A percentile compares a stretch with the other conserved stretches of the same genome.
Evolutionary conservation across 495 filamentous ascomycete genomes (phyloP).

Genomic region (Xylaria acuta): DNA sequence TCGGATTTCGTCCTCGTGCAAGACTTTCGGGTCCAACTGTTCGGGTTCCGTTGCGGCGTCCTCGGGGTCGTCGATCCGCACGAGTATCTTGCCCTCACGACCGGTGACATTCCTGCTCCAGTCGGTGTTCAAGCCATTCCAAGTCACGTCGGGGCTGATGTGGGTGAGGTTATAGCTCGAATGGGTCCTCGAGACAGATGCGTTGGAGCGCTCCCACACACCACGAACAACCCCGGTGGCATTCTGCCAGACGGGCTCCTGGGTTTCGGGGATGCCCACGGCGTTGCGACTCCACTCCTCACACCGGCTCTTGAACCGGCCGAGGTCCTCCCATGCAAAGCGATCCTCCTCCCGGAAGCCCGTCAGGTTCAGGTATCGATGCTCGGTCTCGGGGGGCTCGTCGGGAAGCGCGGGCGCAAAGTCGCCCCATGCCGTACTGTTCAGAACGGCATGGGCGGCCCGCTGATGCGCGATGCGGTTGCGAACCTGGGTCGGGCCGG

Average conservation of each 20-base stretch:
- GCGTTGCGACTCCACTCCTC: slow-evolving; percentile 52
- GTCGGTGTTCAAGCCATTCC: slow-evolving; percentile 49
- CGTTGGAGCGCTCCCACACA: slow-evolving; percentile 70
- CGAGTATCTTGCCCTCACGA: slow-evolving; percentile 57
- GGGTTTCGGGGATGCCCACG: slow-evolving; percentile 45
- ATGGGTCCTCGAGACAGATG: slow-evolving; percentile 41
- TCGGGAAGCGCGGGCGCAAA: slow-evolving; percentile 59
- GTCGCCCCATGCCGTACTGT: slow-evolving; percentile 75
- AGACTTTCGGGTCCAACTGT: slow-evolving; percentile 33
- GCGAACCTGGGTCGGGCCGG: slow-evolving; percentile 45
- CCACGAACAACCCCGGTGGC: slow-evolving; percentile 78
- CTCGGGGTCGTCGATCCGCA: slow-evolving; percentile 59
- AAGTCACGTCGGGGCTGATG: slow-evolving; percentile 51
- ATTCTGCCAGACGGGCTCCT: slow-evolving; percentile 73
- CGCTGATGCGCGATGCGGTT: slow-evolving; percentile 56
- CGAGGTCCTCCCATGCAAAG: slow-evolving; percentile 73
- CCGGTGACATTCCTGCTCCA: slow-evolving; percentile 76
- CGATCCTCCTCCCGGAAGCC: slow-evolving; percentile 76
- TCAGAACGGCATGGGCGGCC: slow-evolving; percentile 68
- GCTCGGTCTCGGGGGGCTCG: slow-evolving; percentile 36
- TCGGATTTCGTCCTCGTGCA: slow-evolving; percentile 34
- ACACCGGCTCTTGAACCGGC: slow-evolving; percentile 52
- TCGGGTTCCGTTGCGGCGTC: slow-evolving; percentile 36
- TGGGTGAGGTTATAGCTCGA: slow-evolving; percentile 55
- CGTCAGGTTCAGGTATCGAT: slow-evolving; percentile 75